phyloP scores from a whole-genome alignment of 495 filamentous ascomycete species.

The Terfezia boudieri region DNA sequence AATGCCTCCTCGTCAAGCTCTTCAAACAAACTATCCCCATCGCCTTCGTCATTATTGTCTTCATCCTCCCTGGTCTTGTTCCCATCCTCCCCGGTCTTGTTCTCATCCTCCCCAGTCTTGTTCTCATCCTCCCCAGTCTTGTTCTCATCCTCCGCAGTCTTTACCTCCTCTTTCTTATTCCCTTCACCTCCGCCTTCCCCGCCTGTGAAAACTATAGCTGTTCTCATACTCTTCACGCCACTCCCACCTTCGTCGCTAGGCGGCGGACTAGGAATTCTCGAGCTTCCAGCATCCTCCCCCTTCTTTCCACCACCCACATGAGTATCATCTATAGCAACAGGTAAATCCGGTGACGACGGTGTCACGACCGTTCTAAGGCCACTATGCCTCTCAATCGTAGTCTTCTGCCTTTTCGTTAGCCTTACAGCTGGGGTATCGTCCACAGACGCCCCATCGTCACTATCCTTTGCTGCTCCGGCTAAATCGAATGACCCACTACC shows the following conservation, averaged over 20 bases:
- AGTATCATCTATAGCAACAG: background rate
- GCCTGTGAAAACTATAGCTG: constrained; percentile 3
- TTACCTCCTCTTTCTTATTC: background rate
- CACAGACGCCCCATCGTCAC: background rate
- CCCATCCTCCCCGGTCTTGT: background rate
- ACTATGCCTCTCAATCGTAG: background rate
- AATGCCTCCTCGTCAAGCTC: background rate
- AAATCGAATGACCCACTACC: background rate
- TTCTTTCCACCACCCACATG: background rate
- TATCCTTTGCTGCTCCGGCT: background rate
- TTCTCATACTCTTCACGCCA: constrained; percentile 1
- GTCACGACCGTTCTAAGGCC: background rate
- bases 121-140: constrained; percentile 3
- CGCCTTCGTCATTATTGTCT: background rate
- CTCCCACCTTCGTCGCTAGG: constrained; percentile 2
- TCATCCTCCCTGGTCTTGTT: background rate
- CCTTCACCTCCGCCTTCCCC: constrained; percentile 1
- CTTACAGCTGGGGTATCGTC: background rate
- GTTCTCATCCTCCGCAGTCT: background rate
- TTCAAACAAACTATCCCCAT: background rate
- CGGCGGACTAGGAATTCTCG: background rate
- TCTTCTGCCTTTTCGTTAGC: background rate
- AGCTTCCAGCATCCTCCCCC: background rate
- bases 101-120: constrained; percentile 1
- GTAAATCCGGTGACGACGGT: background rate